Evolutionary conservation across 1,284 basidiomycete species (phyloP), one percentile per base, ranked within the genome.

Genomic region (Ustilago esculenta): DNA sequence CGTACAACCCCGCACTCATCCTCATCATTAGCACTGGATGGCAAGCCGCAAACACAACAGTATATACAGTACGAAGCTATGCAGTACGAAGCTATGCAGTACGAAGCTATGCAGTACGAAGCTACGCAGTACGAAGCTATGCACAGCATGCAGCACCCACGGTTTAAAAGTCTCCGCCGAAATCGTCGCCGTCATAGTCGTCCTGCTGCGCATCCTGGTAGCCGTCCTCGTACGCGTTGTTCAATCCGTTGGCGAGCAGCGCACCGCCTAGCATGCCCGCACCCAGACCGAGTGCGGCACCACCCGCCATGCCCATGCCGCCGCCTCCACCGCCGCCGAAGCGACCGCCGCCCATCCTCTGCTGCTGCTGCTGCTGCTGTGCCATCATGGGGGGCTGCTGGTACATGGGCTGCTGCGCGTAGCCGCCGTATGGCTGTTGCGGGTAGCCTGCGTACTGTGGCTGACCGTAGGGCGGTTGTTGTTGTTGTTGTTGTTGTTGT

Each of bases 141-240:
- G 12, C 27, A 29, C 27, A 29, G 27, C 27, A 29, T 12, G 12
- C 6, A 29, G 7, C 6, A 29, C 7, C 27, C 7, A 29, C 27
- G 27, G 12, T 29, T 58, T 23, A 67, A 25, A 67, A 58, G 27
- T 72, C 64, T 30, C 67, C 64, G 4, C 58, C 65, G 17, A 51
- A 46, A 20, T 57, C 59, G 39, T 51, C 65, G 27, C 61, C 66
- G 14, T 64, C 68, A 25, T 54, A 58, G 43, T 76, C 73, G 23
- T 61, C 71, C 42, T 63, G 63, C 21, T 34, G 53, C 17, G 63
- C 79, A 45, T 81, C 68, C 40, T 77, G 55, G 43, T 79, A 79
- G 23, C 79, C 79, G 23, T 81, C 72, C 40, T 72, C 52, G 43
- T 81, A 81, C 5, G 76, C 56, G 23, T 81, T 55, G 35, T 78